These are phyloP conservation scores for Stipa capillata DNA, from an alignment of 176 grass and related monocot genomes.

Conservation along the genomic window DNA sequence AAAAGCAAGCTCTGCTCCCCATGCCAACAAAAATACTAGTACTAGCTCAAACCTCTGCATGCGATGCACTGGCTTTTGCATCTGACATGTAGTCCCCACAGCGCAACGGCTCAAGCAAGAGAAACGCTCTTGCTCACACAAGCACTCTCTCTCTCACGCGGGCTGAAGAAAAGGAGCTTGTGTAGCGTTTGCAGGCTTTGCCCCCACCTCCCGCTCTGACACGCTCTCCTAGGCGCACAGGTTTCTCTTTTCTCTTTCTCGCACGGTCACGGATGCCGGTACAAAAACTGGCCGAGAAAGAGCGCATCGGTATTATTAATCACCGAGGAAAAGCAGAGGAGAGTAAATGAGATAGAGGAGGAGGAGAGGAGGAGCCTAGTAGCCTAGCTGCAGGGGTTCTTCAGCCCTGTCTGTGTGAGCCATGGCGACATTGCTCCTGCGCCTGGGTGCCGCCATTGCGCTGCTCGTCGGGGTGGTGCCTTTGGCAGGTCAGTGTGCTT, in stretches of 20 bases:
- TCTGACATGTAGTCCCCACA: background rate
- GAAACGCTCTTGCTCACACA: background rate
- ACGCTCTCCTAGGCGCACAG: no score
- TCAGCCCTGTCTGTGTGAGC: background rate
- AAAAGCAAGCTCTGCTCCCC: background rate
- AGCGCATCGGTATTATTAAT: no score
- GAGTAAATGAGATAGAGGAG: no score
- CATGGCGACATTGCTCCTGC: conserved; percentile 11
- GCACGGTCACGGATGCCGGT: no score
- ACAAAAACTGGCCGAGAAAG: no score
- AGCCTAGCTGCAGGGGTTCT: no score
- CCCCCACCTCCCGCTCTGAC: no score
- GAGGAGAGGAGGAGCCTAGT: no score
- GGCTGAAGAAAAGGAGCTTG: background rate
- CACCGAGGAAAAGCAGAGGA: no score
- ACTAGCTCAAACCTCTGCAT: background rate
- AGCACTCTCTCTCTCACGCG: background rate
- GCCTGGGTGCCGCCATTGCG: background rate
- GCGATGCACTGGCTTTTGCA: background rate
- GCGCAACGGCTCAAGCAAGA: background rate
- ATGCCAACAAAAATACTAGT: no score
- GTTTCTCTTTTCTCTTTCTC: no score
- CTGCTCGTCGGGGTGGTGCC: background rate
- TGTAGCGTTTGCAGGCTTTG: no score
- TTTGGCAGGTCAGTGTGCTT: conserved; percentile 9